Conservation (phyloP, 2,329 filamentous ascomycete species). For the Cercospora berteroae region DNA sequence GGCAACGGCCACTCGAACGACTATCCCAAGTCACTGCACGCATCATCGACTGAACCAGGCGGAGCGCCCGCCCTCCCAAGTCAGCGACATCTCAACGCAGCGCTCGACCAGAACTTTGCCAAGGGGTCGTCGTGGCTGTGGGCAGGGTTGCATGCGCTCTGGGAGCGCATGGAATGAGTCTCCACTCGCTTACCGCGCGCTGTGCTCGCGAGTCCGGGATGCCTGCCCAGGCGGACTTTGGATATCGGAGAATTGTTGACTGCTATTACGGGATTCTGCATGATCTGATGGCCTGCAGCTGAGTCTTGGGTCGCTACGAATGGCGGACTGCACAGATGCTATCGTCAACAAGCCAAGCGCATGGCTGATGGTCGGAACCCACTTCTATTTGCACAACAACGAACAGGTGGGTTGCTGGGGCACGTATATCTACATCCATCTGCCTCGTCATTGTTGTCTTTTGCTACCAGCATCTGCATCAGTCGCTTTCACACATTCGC, state of each 20-base stretch:
- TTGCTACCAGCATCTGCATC: conserved; percentile 8
- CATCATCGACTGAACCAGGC: conserved; percentile 1
- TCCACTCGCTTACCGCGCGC: conserved; percentile 4
- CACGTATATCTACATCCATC: conserved; percentile 6
- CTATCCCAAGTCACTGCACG: background rate
- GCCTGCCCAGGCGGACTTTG: conserved; percentile 11
- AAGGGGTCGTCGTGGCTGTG: background rate
- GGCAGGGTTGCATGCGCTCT: background rate
- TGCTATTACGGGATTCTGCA: conserved; percentile 15
- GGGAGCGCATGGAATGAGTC: background rate
- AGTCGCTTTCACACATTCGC: conserved; percentile 10
- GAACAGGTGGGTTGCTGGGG: conserved; percentile 1
- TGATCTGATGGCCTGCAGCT: conserved; percentile 13
- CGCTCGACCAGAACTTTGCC: background rate
- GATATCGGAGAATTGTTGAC: conserved; percentile 19
- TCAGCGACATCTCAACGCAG: background rate
- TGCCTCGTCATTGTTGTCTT: conserved; percentile 8
- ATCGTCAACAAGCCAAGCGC: conserved; percentile 13
- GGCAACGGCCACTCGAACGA: conserved; percentile 6
- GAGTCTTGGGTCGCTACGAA: conserved; percentile 16
- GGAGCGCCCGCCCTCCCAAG: background rate
- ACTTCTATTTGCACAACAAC: conserved; percentile 16
- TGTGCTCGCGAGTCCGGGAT: conserved; percentile 10
- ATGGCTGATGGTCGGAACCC: conserved; percentile 15
- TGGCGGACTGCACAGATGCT: conserved; percentile 5